phyloP scores from a whole-genome alignment of 2,329 filamentous ascomycete species.

The Colletotrichum somersetense region DNA sequence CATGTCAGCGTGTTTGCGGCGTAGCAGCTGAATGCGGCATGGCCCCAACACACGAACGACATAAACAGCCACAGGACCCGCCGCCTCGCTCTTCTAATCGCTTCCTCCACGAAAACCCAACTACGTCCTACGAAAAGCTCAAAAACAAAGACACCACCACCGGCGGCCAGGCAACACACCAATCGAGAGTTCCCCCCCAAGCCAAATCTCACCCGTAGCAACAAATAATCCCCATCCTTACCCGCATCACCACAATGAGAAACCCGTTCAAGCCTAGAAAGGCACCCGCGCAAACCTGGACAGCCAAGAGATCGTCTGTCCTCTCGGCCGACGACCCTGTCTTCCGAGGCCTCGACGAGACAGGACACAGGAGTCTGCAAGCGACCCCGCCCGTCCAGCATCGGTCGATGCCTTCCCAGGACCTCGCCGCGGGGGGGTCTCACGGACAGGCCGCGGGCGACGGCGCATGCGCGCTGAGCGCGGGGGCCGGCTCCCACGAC shows the following conservation, averaged over 20 bases:
- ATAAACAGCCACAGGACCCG: neutral
- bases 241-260: constrained; percentile 52
- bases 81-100: neutral
- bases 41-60: neutral
- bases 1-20: neutral
- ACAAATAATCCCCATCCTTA: no score
- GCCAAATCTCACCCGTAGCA: no score
- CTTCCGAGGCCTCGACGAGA: neutral
- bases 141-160: neutral
- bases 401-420: neutral
- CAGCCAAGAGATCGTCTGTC: neutral
- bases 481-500: neutral
- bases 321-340: constrained; percentile 9
- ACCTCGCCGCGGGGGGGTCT: neutral
- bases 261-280: constrained; percentile 15
- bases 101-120: neutral
- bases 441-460: neutral
- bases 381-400: neutral
- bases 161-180: neutral
- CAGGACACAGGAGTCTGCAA: neutral
- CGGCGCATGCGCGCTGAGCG: neutral
- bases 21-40: neutral
- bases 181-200: no score
- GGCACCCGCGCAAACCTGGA: constrained; percentile 7
- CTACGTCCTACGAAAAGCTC: neutral